Evolutionary conservation across 2,329 filamentous ascomycete species (phyloP).

Genomic region (Diaporthe vaccinii): DNA sequence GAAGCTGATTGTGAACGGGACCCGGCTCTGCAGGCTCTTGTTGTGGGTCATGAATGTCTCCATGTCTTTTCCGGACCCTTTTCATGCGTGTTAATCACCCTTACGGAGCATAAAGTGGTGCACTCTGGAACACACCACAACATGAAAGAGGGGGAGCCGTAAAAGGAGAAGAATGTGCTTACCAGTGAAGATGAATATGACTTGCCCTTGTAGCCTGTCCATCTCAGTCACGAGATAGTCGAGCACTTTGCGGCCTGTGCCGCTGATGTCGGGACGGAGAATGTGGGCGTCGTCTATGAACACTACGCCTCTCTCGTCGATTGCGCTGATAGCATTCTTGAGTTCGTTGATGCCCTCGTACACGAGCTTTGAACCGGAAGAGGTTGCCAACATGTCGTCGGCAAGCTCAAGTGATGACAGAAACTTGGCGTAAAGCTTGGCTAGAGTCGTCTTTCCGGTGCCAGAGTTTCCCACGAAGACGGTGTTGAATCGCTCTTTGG

Average conservation of each 20-base stretch:
- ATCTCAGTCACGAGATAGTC: slow-evolving; percentile 80
- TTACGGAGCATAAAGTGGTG: too few relatives aligned
- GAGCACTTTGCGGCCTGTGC: slow-evolving; percentile 72
- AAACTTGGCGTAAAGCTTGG: slow-evolving; percentile 72
- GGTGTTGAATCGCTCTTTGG: slow-evolving; percentile 64
- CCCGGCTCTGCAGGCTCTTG: slow-evolving; percentile 76
- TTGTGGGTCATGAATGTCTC: slow-evolving; percentile 83
- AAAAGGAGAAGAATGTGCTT: too few relatives aligned
- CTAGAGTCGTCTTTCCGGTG: slow-evolving; percentile 82
- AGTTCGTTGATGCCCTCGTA: slow-evolving; percentile 71
- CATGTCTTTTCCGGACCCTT: slow-evolving; percentile 78
- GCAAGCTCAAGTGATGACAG: slow-evolving; percentile 15
- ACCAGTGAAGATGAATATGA: slow-evolving; percentile 79
- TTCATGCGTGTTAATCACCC: too few relatives aligned
- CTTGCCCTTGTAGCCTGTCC: slow-evolving; percentile 76
- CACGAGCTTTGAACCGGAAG: slow-evolving; percentile 74
- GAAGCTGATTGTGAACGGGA: slow-evolving; percentile 76
- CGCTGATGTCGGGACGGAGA: slow-evolving; percentile 69
- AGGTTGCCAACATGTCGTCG: not conserved
- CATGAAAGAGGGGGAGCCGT: too few relatives aligned
- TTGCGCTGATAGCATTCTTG: slow-evolving; percentile 68
- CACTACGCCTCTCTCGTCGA: slow-evolving; percentile 74
- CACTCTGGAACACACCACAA: too few relatives aligned
- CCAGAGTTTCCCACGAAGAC: slow-evolving; percentile 80
- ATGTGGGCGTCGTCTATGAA: slow-evolving; percentile 88